Base-by-base conservation (phyloP, 164 flowering plant species). In the Malania oleifera region DNA sequence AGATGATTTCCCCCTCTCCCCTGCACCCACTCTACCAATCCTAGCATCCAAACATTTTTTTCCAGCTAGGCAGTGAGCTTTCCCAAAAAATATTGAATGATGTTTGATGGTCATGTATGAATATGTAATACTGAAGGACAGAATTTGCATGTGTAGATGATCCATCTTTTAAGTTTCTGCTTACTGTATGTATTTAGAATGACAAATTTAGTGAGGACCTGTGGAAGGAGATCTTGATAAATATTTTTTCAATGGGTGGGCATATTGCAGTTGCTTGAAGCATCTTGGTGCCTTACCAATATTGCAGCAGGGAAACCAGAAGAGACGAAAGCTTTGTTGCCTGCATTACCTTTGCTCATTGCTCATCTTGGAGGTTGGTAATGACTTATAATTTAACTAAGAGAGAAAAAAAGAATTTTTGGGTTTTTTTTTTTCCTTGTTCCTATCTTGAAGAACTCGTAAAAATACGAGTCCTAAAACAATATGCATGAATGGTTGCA, bases 211-310 rank as follows among this genome's bases (percentile, higher is more conserved):
- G 41, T 2, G 34, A 17, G 39, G 37, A 44, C 27, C n/a, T 19
- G 15, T 29, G 28, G 15, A 11, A 15, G 48, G 54, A 20, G 15
- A 31, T 26, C 12, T 5, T 27, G 12, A 10, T 29, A n/a, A 10
- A 38, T 41, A 20, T 38, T 45, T 38, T 28, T 20, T 18, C 10
- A 7, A 63, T 62, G 48, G 22, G 13, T 57, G 38, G 25, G 34
- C 38, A 18, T 66, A 19, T 49, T 67, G 64, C 79, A 93, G 99
- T 83, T 93, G 76, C 95, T 86, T 66, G 97, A 93, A 81, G 89
- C 97, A 40, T 91, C 97, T 61, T 93, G 99, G 99, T 90, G 95
- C 70, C 78, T 93, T 37, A 93, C 99, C 67, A 93, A 90, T 69
- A 85, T 93, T 62, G 99, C 97, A 2, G 97, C 99, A 7, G 99